Evolutionary conservation across 352 stramenopile species (phyloP).

Genomic region (Elongisporangium senticosum): DNA sequence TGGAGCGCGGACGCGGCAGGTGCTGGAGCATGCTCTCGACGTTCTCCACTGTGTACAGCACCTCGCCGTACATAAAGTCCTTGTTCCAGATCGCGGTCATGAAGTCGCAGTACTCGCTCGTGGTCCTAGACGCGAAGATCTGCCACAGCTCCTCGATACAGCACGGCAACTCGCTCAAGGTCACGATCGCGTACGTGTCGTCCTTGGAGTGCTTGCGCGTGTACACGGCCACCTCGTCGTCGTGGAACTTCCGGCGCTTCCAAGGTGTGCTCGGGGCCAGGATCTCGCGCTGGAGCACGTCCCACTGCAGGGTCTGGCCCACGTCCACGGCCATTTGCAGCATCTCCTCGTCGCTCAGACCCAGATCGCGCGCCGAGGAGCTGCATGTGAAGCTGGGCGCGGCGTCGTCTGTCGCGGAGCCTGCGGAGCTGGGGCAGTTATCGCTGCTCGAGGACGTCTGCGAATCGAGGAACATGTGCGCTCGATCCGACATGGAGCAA

Average conservation of each 20-base stretch:
- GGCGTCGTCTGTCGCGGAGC: background rate
- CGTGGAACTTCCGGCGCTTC: background rate
- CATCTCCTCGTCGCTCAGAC: background rate
- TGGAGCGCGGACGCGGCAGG: background rate
- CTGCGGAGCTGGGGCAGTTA: background rate
- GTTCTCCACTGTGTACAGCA: background rate
- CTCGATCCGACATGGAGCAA: background rate
- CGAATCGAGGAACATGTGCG: background rate
- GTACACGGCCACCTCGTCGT: background rate
- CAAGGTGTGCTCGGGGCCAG: background rate
- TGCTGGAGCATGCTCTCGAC: background rate
- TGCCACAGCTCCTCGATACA: background rate
- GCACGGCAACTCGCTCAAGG: background rate
- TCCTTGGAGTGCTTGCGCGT: background rate
- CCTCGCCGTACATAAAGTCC: background rate
- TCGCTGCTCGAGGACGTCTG: background rate
- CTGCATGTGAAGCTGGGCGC: background rate
- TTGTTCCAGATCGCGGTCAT: background rate
- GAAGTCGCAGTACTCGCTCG: background rate
- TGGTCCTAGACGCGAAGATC: background rate
- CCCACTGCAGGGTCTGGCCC: background rate
- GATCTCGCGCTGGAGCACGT: background rate
- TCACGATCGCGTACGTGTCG: background rate
- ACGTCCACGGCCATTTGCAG: background rate
- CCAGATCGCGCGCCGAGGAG: background rate